Evolutionary conservation across 2,329 filamentous ascomycete species (phyloP).

Genomic region (Ceratocystis cubensis): DNA sequence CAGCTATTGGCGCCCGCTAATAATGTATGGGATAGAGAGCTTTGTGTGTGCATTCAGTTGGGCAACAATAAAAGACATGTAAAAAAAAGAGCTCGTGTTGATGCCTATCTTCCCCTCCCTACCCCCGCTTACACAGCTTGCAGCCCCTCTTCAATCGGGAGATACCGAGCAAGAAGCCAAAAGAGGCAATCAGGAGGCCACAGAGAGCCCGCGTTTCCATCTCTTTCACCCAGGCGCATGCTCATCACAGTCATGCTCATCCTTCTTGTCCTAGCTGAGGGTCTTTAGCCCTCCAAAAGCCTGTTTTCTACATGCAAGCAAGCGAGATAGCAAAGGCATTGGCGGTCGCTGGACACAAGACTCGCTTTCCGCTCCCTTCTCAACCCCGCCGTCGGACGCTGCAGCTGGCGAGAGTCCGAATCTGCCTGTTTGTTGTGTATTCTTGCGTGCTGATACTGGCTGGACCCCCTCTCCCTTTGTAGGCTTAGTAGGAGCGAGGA

Average conservation of each 20-base stretch:
- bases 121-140: background rate
- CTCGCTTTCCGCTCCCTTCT: background rate
- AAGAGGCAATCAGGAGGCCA: background rate
- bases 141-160: background rate
- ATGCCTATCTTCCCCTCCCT: too few species aligned
- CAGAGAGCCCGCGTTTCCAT: too few species aligned
- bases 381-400: background rate
- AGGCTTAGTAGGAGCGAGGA: background rate
- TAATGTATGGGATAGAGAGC: too few species aligned
- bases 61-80: too few species aligned
- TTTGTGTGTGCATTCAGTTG: too few species aligned
- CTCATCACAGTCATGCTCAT: background rate
- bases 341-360: background rate
- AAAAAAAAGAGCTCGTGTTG: too few species aligned
- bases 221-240: too few species aligned
- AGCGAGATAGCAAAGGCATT: background rate
- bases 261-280: background rate
- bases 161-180: background rate
- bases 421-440: background rate
- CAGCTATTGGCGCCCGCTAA: too few species aligned
- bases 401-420: conserved; percentile 2
- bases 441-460: background rate
- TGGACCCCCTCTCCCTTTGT: background rate
- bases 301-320: background rate
- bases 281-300: background rate